Percentiles rank a stretch among this genome's conserved stretches.
Evolutionary conservation across 2,329 filamentous ascomycete genomes (phyloP).

Genomic region (Xylariaceae sp.): DNA sequence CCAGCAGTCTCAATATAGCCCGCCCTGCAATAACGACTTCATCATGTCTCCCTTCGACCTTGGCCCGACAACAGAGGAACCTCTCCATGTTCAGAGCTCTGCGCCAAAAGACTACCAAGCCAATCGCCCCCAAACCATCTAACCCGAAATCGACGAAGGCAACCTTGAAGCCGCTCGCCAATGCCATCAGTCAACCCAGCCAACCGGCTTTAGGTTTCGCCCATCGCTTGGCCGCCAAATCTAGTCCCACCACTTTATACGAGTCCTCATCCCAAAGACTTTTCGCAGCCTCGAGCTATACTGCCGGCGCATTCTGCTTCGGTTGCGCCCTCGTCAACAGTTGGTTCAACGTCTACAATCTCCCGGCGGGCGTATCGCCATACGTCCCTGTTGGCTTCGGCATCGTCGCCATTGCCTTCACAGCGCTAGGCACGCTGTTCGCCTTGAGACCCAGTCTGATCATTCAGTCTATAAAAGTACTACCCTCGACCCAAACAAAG

Average conservation of each 20-base stretch:
- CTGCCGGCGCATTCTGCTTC: slow-evolving; percentile 53
- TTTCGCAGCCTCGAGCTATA: slow-evolving; percentile 60
- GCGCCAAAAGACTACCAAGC: neutral
- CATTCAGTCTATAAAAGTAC: slow-evolving; percentile 55
- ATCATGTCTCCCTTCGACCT: slow-evolving; percentile 8
- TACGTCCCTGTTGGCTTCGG: slow-evolving; percentile 60
- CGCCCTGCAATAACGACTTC: slow-evolving; percentile 5
- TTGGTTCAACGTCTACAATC: slow-evolving; percentile 46
- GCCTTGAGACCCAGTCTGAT: slow-evolving; percentile 56
- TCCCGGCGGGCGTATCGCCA: slow-evolving; percentile 49
- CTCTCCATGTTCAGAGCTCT: slow-evolving; percentile 12
- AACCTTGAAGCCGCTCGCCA: neutral
- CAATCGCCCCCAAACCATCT: neutral
- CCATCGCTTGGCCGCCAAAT: no score
- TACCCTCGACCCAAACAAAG: slow-evolving; percentile 32
- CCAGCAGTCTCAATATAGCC: slow-evolving; percentile 8
- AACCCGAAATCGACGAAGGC: no score
- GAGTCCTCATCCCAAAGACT: slow-evolving; percentile 61
- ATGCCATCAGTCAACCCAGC: slow-evolving; percentile 4
- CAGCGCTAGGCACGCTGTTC: slow-evolving; percentile 58
- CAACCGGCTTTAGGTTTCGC: no score
- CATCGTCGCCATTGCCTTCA: slow-evolving; percentile 58
- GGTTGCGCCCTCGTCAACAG: slow-evolving; percentile 50
- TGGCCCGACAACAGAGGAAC: slow-evolving; percentile 7
- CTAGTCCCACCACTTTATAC: slow-evolving; percentile 45